A percentile compares a stretch with the other conserved stretches of the same genome.
These are phyloP conservation scores for Marasmius tenuissimus DNA, from an alignment of 1,284 basidiomycete species.

Conservation along the genomic window DNA sequence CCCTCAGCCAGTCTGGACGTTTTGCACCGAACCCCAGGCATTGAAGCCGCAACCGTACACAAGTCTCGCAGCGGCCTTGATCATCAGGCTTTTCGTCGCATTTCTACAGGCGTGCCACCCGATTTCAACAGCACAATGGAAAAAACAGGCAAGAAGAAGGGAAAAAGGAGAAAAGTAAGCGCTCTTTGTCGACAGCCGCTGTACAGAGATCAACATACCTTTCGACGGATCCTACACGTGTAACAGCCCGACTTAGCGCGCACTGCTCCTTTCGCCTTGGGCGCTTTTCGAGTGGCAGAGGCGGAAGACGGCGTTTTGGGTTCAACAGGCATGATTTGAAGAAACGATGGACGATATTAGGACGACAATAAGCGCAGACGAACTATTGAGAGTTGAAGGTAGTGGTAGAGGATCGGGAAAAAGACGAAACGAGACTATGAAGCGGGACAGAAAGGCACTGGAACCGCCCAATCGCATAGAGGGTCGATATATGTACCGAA, in stretches of 20 bases:
- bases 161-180: conserved; percentile 9
- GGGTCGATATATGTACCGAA: not conserved
- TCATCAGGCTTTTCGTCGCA: conserved; percentile 73
- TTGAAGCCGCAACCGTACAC: conserved; percentile 75
- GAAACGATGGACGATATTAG: conserved; percentile 6
- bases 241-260: conserved; percentile 84
- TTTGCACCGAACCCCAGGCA: conserved; percentile 84
- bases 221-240: conserved; percentile 80
- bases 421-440: conserved; percentile 4
- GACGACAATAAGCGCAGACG: not conserved
- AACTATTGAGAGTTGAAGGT: conserved; percentile 19
- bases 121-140: no score
- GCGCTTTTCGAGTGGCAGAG: conserved; percentile 38
- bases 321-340: conserved; percentile 1
- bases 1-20: conserved; percentile 82
- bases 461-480: not conserved
- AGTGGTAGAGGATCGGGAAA: conserved; percentile 1
- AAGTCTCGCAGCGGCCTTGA: conserved; percentile 70
- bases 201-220: conserved; percentile 46
- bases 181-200: conserved; percentile 15
- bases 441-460: conserved; percentile 2
- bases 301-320: conserved; percentile 32
- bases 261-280: conserved; percentile 74
- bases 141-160: conserved; percentile 8
- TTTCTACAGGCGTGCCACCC: conserved; percentile 50